These are phyloP conservation scores for Kluyveromyces siamensis DNA, from an alignment of 805 yeast species.

Conservation along the genomic window DNA sequence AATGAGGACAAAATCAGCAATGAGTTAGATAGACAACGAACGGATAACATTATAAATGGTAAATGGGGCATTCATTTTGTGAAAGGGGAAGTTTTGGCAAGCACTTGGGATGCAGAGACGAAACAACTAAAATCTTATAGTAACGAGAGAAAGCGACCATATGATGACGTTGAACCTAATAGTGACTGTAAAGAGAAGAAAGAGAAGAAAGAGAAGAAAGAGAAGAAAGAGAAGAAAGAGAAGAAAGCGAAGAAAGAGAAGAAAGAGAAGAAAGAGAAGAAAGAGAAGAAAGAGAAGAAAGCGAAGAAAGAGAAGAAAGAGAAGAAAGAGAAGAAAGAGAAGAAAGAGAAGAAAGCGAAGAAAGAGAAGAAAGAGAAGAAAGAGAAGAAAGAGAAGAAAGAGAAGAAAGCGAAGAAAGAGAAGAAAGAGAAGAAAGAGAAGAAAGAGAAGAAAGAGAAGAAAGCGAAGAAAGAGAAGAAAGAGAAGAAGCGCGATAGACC, in stretches of 20 bases:
- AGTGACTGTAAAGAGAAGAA: constrained; percentile 12
- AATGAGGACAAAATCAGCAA: constrained; percentile 56
- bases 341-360: constrained; percentile 19
- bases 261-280: constrained; percentile 25
- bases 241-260: constrained; percentile 22
- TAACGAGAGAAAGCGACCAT: constrained; percentile 24
- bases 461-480: constrained; percentile 23
- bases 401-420: constrained; percentile 20
- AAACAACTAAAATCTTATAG: constrained; percentile 28
- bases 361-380: constrained; percentile 19
- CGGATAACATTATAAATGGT: constrained; percentile 67
- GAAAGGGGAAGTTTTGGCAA: constrained; percentile 70
- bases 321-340: constrained; percentile 21
- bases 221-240: constrained; percentile 19
- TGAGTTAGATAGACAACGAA: constrained; percentile 61
- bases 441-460: constrained; percentile 21
- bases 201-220: constrained; percentile 18
- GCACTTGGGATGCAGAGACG: constrained; percentile 70
- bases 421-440: constrained; percentile 27
- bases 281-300: constrained; percentile 22
- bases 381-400: constrained; percentile 19
- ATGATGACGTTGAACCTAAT: constrained; percentile 16
- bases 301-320: constrained; percentile 22
- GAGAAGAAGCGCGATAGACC: constrained; percentile 18
- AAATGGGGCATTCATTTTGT: constrained; percentile 85